These are phyloP conservation scores for Plasmodium malariae DNA, from an alignment of 169 alveolate species.

Conservation along the genomic window DNA sequence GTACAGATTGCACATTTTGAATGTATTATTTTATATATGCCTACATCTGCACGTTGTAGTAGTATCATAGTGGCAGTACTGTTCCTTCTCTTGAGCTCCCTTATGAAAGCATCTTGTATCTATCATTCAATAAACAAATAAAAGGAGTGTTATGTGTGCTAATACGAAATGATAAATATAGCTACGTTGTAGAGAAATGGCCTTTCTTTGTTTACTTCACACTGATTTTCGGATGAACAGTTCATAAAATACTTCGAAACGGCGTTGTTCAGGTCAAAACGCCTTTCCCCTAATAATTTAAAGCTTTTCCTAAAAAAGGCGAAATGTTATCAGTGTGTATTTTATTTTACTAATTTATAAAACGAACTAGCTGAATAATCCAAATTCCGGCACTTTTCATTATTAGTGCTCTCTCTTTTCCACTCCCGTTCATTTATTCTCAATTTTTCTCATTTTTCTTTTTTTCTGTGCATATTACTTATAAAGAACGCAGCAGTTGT, in stretches of 20 bases:
- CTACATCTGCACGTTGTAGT: constrained; percentile 30
- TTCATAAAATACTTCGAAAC: constrained; percentile 25
- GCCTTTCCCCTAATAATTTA: constrained; percentile 13
- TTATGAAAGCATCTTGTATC: constrained; percentile 64
- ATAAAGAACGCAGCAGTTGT: constrained; percentile 51
- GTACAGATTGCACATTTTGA: too few relatives aligned
- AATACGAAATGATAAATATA: not conserved
- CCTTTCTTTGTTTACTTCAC: not conserved
- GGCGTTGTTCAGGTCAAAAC: constrained; percentile 12
- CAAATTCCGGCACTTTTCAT: not conserved
- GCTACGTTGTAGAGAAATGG: not conserved
- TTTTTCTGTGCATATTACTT: constrained; percentile 11
- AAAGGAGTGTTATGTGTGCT: too few relatives aligned
- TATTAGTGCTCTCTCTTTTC: not conserved
- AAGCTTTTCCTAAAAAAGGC: constrained; percentile 24
- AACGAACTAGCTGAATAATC: too few relatives aligned
- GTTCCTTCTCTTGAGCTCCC: constrained; percentile 17
- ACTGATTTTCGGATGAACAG: constrained; percentile 28
- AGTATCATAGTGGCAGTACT: constrained; percentile 59
- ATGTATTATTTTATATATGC: too few relatives aligned
- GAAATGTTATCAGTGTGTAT: too few relatives aligned
- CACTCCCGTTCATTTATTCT: too few relatives aligned
- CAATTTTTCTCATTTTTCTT: not conserved
- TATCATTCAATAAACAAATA: too few relatives aligned
- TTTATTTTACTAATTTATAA: too few relatives aligned